Conservation (phyloP, 129 eudicot genomes). For the Centrapalus pauciflorus region DNA sequence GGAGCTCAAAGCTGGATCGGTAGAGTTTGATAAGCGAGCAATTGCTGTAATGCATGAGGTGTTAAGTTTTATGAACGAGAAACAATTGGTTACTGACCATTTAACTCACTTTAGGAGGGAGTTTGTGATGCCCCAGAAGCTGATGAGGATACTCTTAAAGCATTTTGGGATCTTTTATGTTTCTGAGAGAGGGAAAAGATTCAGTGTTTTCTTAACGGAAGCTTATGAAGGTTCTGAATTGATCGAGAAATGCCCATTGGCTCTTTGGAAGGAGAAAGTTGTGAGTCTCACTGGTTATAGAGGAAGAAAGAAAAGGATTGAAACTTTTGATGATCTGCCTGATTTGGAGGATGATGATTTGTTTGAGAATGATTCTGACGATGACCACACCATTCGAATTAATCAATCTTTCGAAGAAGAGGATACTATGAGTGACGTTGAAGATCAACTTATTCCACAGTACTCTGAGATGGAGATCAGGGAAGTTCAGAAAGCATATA, state of each 20-base stretch:
- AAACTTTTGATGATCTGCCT: slow-evolving; percentile 42
- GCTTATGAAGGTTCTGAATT: slow-evolving; percentile 85
- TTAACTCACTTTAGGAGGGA: slow-evolving; percentile 79
- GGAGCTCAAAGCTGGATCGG: slow-evolving; percentile 67
- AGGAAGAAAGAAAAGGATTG: slow-evolving; percentile 64
- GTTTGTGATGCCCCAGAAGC: slow-evolving; percentile 80
- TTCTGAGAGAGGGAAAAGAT: slow-evolving; percentile 89
- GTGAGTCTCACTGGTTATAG: slow-evolving; percentile 51
- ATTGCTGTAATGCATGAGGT: slow-evolving; percentile 94
- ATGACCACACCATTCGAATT: slow-evolving; percentile 32
- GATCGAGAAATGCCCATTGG: slow-evolving; percentile 76
- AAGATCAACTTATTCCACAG: slow-evolving; percentile 20
- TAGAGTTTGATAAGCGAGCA: slow-evolving; percentile 91
- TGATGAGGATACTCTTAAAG: slow-evolving; percentile 83
- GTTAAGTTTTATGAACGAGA: slow-evolving; percentile 84
- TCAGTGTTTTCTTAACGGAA: slow-evolving; percentile 77
- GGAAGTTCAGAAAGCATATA: slow-evolving; percentile 41
- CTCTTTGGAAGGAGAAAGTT: slow-evolving; percentile 85
- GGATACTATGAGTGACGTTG: slow-evolving; percentile 29
- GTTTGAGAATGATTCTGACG: slow-evolving; percentile 62
- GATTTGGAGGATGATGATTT: slow-evolving; percentile 46
- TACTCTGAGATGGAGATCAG: slow-evolving; percentile 45
- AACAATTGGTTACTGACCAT: slow-evolving; percentile 84
- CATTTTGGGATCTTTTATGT: slow-evolving; percentile 96
- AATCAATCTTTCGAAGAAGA: slow-evolving; percentile 22